These are phyloP conservation scores for Naumovozyma castellii DNA, from an alignment of 805 yeast genomes.

Conservation along the genomic window DNA sequence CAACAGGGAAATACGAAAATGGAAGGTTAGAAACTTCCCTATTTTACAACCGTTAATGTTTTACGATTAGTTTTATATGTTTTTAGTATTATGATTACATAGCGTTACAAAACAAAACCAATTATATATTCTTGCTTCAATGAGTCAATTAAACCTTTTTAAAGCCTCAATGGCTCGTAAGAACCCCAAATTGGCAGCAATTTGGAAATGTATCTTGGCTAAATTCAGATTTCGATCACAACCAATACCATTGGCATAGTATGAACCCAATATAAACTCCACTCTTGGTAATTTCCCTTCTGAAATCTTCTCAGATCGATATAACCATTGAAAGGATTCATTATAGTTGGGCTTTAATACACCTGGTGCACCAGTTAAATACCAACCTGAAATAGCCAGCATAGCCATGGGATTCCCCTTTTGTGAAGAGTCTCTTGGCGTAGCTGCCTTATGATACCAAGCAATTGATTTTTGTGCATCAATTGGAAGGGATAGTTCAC, in stretches of 20 bases:
- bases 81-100: not conserved
- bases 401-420: constrained; percentile 49
- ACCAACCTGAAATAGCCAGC: constrained; percentile 70
- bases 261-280: constrained; percentile 60
- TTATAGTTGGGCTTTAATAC: constrained; percentile 45
- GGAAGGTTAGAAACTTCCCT: too few relatives aligned
- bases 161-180: constrained; percentile 37
- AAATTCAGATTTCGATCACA: constrained; percentile 34
- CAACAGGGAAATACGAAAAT: too few relatives aligned
- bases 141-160: not conserved
- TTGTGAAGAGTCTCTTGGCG: not conserved
- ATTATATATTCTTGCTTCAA: too few relatives aligned
- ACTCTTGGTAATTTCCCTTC: constrained; percentile 52
- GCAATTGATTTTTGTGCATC: constrained; percentile 54
- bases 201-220: constrained; percentile 43
- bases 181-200: constrained; percentile 57
- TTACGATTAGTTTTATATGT: too few relatives aligned
- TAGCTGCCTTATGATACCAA: constrained; percentile 65
- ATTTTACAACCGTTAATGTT: too few relatives aligned
- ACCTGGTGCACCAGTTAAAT: constrained; percentile 56
- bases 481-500: constrained; percentile 42
- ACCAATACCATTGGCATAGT: constrained; percentile 58
- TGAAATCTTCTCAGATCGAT: constrained; percentile 37
- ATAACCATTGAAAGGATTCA: constrained; percentile 62
- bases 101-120: too few relatives aligned